These are phyloP conservation scores for Fistulifera pelliculosa DNA, from an alignment of 108 stramenopile species.

Conservation along the genomic window DNA sequence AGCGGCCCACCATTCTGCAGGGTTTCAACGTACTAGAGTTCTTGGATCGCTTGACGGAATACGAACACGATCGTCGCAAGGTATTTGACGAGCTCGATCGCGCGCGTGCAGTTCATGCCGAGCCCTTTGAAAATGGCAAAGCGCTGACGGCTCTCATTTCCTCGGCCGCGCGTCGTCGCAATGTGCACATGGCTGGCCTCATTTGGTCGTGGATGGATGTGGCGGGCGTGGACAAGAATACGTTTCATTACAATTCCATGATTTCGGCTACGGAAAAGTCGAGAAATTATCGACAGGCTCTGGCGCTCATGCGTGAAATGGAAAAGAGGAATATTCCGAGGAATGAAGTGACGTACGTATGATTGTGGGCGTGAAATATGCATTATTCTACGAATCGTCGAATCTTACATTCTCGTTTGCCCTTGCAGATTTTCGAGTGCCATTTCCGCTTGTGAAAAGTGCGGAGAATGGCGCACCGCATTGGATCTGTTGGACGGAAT, in stretches of 20 bases:
- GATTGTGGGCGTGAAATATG: no score
- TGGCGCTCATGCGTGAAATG: conserved; percentile 72
- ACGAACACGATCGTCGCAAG: conserved; percentile 24
- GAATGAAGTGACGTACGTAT: conserved; percentile 74
- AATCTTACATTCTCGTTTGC: no score
- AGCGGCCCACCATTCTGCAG: neutral
- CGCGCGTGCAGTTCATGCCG: conserved; percentile 32
- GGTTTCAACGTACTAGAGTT: conserved; percentile 45
- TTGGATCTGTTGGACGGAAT: conserved; percentile 72
- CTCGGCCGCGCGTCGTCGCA: conserved; percentile 52
- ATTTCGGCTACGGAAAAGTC: conserved; percentile 77
- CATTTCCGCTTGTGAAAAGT: conserved; percentile 82
- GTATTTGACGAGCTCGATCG: conserved; percentile 49
- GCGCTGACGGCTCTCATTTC: conserved; percentile 70
- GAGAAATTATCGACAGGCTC: conserved; percentile 52
- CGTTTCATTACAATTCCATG: conserved; percentile 76
- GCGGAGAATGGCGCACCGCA: conserved; percentile 71
- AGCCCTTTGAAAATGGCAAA: conserved; percentile 57
- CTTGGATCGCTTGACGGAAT: conserved; percentile 46
- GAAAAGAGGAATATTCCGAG: conserved; percentile 50
- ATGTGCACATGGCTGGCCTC: conserved; percentile 45
- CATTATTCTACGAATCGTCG: no score
- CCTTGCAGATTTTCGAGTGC: conserved; percentile 54
- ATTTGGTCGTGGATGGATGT: conserved; percentile 75
- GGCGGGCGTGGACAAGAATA: conserved; percentile 47